Evolutionary conservation across 2,329 filamentous ascomycete genomes (phyloP).

Genomic region (Helminthosporium solani): DNA sequence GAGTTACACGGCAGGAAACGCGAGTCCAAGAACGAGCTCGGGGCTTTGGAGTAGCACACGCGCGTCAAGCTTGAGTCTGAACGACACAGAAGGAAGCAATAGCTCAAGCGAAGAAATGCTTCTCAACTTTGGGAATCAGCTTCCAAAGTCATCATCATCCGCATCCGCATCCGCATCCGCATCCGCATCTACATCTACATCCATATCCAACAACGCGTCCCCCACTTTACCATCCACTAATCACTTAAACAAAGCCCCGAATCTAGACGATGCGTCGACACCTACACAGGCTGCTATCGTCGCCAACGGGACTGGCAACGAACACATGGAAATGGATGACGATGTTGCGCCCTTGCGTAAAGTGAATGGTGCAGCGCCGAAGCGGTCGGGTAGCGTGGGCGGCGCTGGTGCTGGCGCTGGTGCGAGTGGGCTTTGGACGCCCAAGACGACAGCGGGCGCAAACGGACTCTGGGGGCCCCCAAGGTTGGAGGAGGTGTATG

Average conservation of each 20-base stretch:
- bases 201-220: conserved; percentile 3
- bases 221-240: conserved; percentile 12
- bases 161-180: conserved; percentile 8
- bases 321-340: conserved; percentile 32
- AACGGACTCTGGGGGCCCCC: conserved; percentile 49
- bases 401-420: neutral
- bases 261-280: conserved; percentile 6
- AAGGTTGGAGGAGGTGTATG: conserved; percentile 34
- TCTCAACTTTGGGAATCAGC: conserved; percentile 31
- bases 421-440: conserved; percentile 35
- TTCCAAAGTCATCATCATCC: neutral
- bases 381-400: neutral
- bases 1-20: conserved; percentile 19
- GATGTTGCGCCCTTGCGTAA: conserved; percentile 30
- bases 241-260: conserved; percentile 7
- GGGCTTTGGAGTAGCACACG: conserved; percentile 44
- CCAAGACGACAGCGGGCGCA: conserved; percentile 20
- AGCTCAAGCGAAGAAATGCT: conserved; percentile 37
- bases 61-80: conserved; percentile 14
- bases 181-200: conserved; percentile 8
- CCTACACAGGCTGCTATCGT: conserved; percentile 8
- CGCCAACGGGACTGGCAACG: conserved; percentile 18
- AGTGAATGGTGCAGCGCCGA: conserved; percentile 10
- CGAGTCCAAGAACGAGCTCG: conserved; percentile 21
- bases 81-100: conserved; percentile 14